Conservation (phyloP, 2,329 filamentous ascomycete genomes). For the Emydomyces testavorans region DNA sequence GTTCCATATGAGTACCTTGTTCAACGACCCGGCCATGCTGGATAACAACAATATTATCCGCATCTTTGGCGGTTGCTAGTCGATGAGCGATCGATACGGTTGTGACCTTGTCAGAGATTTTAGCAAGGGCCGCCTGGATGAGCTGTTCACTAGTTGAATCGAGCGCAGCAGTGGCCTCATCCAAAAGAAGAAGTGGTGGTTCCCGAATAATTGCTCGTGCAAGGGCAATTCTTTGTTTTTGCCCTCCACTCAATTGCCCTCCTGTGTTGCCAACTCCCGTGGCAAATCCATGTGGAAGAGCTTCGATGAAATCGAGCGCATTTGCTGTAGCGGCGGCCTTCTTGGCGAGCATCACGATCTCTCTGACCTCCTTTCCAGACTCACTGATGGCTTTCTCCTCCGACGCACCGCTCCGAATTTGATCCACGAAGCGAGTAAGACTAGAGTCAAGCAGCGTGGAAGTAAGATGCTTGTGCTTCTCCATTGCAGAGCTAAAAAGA, state of each 20-base stretch:
- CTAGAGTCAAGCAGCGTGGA: conserved; percentile 21
- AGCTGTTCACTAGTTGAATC: conserved; percentile 29
- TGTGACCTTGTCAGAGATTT: conserved; percentile 23
- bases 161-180: conserved; percentile 30
- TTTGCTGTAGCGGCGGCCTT: conserved; percentile 23
- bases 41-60: conserved; percentile 31
- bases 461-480: conserved; percentile 21
- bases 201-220: conserved; percentile 74
- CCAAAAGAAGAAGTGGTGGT: conserved; percentile 56
- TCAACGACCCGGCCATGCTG: conserved; percentile 26
- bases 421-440: conserved; percentile 21
- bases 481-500: conserved; percentile 30
- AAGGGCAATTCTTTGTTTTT: conserved; percentile 83
- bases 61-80: conserved; percentile 28
- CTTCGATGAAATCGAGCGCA: conserved; percentile 23
- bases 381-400: conserved; percentile 20
- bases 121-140: conserved; percentile 26
- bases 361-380: conserved; percentile 19
- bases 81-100: conserved; percentile 31
- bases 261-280: conserved; percentile 29
- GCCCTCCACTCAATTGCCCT: conserved; percentile 47
- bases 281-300: conserved; percentile 20
- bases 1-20: conserved; percentile 25
- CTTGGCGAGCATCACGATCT: conserved; percentile 23
- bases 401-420: conserved; percentile 20